Base-by-base conservation (phyloP, 2,329 filamentous ascomycete genomes). In the Plenodomus tracheiphilus region DNA sequence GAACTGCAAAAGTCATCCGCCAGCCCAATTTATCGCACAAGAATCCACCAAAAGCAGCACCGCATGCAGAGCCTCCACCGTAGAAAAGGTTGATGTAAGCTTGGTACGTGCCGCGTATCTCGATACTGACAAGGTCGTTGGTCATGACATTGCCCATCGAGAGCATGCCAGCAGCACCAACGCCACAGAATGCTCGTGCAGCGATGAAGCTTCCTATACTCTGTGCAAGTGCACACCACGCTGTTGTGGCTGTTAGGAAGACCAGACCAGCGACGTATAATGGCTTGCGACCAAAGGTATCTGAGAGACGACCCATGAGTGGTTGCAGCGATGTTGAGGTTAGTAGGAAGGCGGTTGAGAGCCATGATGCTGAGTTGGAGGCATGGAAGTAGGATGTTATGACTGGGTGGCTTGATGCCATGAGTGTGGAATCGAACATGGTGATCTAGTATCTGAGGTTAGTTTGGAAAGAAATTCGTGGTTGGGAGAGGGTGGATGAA, bases 351-450 rank as follows among this genome's bases (percentile, higher is more conserved):
- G 87, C 84, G 0, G 89, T 93, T 1, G 88, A 91, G 4, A 93
- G 78, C 89, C 89, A 94, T 2, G 88, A 91, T 2, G 89, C 89
- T 39, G 84, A 84, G 69, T 93, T 91, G 25, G 88, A 88, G 41
- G 87, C 82, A 52, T 85, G 76, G 70, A 93, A 93, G 69, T 92
- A 85, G 0, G 87, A 91, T 0, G 88, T 91, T 53, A 93, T 91
- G 48, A 89, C 87, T 0, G 89, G 88, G 69, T 94, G 89, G 36
- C 82, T 86, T 2, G 87, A 90, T 4, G 88, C 88, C 88, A 93
- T 91, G 57, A 93, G 81, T 3, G 88, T 93, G 10, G 83, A 81
- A 74, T 93, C 89, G 64, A 93, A 92, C 64, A 71, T 70, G 15
- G 70, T 64, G 47, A 73, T 57, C 71, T 73, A 21, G 40, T 28